Percentiles rank a stretch among this genome's conserved stretches.
These are phyloP conservation scores for Coniochaeta pulveracea DNA, from an alignment of 2,329 filamentous ascomycete species.

Conservation along the genomic window DNA sequence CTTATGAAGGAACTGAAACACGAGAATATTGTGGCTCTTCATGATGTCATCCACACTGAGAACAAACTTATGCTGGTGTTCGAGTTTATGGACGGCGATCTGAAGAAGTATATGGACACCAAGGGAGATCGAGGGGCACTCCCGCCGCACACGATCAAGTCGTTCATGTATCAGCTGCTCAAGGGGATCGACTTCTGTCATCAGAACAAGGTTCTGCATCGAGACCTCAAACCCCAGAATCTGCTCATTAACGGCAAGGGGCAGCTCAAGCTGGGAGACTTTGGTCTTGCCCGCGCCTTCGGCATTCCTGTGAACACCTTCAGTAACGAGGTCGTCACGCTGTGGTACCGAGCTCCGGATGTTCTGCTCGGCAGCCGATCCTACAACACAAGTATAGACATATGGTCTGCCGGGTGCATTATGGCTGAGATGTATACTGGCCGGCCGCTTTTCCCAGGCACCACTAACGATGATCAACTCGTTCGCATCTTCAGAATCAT, in stretches of 20 bases:
- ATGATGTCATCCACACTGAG: slow-evolving; percentile 98
- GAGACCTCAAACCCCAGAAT: slow-evolving; percentile 93
- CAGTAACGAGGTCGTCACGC: slow-evolving; percentile 92
- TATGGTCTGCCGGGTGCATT: slow-evolving; percentile 98
- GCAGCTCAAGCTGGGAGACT: slow-evolving; percentile 85
- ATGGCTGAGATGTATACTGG: slow-evolving; percentile 99
- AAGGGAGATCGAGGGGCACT: slow-evolving; percentile 81
- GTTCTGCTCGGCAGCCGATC: slow-evolving; percentile 88
- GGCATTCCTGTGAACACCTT: slow-evolving; percentile 98
- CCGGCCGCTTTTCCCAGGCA: slow-evolving; percentile 88
- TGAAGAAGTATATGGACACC: slow-evolving; percentile 98
- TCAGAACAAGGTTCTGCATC: slow-evolving; percentile 89
- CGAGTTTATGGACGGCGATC: slow-evolving; percentile 95
- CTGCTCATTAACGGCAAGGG: slow-evolving; percentile 89
- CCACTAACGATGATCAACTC: slow-evolving; percentile 95
- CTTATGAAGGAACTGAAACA: slow-evolving; percentile 99
- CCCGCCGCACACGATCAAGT: slow-evolving; percentile 87
- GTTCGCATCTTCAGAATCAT: slow-evolving; percentile 96
- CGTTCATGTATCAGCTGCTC: slow-evolving; percentile 97
- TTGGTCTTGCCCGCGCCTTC: slow-evolving; percentile 86
- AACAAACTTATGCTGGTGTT: slow-evolving; percentile 99
- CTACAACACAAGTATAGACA: slow-evolving; percentile 99
- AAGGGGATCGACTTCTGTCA: slow-evolving; percentile 97
- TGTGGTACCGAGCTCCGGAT: slow-evolving; percentile 96
- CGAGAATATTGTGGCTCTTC: slow-evolving; percentile 92